phyloP scores from a whole-genome alignment of 768 basidiomycete genomes.

The Suillus ampliporus region DNA sequence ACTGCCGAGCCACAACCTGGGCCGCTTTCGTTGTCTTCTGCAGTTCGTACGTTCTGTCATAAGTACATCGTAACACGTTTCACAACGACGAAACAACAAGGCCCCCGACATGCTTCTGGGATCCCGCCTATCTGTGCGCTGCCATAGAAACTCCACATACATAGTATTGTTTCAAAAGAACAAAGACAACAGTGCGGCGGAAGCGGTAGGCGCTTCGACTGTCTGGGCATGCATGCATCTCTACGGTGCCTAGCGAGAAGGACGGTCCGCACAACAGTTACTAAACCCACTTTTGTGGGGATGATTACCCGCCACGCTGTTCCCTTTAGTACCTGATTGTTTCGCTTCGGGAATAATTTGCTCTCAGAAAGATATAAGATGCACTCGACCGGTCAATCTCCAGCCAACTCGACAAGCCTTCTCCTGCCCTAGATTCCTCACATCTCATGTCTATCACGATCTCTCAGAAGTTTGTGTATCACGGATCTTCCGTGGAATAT shows the following conservation, averaged over 20 bases:
- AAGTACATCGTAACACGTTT: constrained; percentile 3
- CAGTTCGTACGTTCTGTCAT: background rate
- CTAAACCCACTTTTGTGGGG: constrained; percentile 10
- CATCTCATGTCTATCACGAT: constrained; percentile 8
- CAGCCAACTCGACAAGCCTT: background rate
- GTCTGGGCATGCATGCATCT: background rate
- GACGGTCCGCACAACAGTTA: constrained; percentile 6
- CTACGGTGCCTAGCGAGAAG: constrained; percentile 7
- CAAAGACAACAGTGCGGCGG: background rate
- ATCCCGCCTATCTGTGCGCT: background rate
- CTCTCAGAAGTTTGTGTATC: constrained; percentile 7
- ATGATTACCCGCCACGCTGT: background rate
- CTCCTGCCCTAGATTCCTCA: background rate
- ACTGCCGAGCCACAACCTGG: background rate
- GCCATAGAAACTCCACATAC: background rate
- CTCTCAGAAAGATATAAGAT: constrained; percentile 2
- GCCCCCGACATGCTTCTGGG: background rate
- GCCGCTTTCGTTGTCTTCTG: background rate
- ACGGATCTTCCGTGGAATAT: constrained; percentile 3
- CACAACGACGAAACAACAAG: constrained; percentile 4
- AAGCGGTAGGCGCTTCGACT: constrained; percentile 1
- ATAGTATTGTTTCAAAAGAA: constrained; percentile 1
- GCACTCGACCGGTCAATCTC: background rate
- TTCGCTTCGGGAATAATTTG: background rate
- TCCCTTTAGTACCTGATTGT: constrained; percentile 5